Evolutionary conservation across 2,329 filamentous ascomycete species (phyloP), one percentile per base, ranked within the genome.

Genomic region (Aspergillus carbonarius): DNA sequence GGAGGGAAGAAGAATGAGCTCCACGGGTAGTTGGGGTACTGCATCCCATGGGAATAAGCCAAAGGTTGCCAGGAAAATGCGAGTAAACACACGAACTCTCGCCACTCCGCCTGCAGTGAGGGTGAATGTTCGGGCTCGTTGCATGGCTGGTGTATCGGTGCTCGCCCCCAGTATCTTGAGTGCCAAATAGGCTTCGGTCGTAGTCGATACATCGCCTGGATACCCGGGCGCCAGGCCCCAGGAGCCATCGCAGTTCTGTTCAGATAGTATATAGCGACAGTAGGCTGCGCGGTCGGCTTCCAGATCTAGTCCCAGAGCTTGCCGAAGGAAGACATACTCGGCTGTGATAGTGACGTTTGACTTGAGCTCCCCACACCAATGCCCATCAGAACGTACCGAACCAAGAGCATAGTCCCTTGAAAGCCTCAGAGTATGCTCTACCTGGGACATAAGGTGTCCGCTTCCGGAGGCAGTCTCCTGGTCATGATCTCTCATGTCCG

Each of bases 41-140:
- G 67, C 64, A 4, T 59, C 46, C 73, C 74, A 77, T 1, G 72
- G 70, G 25, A 74, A 66, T 2, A 77, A 58, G 8, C 74, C 74
- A 48, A 76, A 72, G 2, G 57, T 63, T 4, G 72, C 71, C 1
- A 73, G 53, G 46, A 55, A 69, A 5, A 73, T 60, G 12, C 71
- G 67, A 0, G 71, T 73, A n/a, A 71, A 69, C 4, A 71, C 58
- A 4, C 73, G 69, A 6, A 76, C 68, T 30, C 65, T 67, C 1
- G 65, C 71, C 1, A 72, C 58, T 1, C 74, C 72, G 1, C 74
- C 75, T 12, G 55, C 47, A 1, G 12, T 12, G 1, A 66, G 51
- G 7, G 73, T 62, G 37, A 68, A 75, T 0, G 57, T 34, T 12
- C 63, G 53, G 0, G 72, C 71, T 44, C 54, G 55, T 4, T 30